These are phyloP conservation scores for Trichoderma sp. DNA, from an alignment of 2,329 filamentous ascomycete genomes.

Conservation along the genomic window DNA sequence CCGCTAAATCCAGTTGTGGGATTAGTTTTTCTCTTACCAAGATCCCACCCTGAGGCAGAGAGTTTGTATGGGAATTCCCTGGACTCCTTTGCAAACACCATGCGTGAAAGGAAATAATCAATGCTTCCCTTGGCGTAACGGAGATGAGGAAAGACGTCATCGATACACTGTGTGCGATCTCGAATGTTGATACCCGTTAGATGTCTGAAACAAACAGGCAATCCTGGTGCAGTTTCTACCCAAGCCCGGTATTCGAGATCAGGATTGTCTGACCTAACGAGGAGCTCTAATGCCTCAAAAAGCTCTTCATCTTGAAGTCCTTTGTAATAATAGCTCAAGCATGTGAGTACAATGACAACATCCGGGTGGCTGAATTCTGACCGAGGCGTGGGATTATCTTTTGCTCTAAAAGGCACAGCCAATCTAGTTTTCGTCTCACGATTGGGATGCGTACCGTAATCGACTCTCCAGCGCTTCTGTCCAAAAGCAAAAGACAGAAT, in stretches of 20 bases:
- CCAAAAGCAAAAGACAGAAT: conserved; percentile 58
- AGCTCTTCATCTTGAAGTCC: conserved; percentile 59
- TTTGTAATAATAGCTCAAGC: conserved; percentile 58
- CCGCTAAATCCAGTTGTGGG: conserved; percentile 70
- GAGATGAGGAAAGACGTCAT: conserved; percentile 57
- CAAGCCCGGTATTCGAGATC: conserved; percentile 56
- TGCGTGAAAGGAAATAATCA: conserved; percentile 63
- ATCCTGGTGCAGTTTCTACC: conserved; percentile 41
- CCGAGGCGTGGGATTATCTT: conserved; percentile 58
- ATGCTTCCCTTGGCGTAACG: conserved; percentile 57
- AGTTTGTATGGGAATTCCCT: conserved; percentile 67
- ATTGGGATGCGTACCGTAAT: conserved; percentile 60
- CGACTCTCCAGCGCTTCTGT: conserved; percentile 65
- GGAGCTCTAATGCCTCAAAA: conserved; percentile 48
- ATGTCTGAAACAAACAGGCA: conserved; percentile 46
- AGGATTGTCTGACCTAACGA: conserved; percentile 57
- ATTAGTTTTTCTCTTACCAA: conserved; percentile 52
- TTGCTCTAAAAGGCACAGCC: conserved; percentile 63
- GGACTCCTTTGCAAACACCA: conserved; percentile 65
- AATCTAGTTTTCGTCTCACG: conserved; percentile 50
- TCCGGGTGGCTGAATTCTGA: conserved; percentile 68
- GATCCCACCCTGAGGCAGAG: conserved; percentile 69
- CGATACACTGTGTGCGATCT: conserved; percentile 51
- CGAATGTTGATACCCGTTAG: conserved; percentile 61
- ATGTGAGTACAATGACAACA: conserved; percentile 59